Evolutionary conservation across 176 grass and related monocot species (phyloP), one percentile per base, ranked within the genome.

Genomic region (Avena atlantica): DNA sequence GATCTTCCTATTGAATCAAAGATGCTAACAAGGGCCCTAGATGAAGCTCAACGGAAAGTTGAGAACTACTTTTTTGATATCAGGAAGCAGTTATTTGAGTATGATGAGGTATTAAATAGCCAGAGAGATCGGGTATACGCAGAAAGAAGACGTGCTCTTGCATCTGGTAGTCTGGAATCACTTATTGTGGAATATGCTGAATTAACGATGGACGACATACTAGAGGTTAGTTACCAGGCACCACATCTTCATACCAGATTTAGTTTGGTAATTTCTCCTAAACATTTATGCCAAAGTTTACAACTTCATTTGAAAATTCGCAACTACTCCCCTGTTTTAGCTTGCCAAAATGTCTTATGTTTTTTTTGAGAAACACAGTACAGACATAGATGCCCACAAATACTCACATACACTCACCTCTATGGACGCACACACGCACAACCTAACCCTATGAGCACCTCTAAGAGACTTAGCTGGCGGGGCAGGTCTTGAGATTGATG

Each of bases 11-110:
- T 98, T 74, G 96, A 98, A 92, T 98, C 96, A 50, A 93, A 94
- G 84, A 98, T 98, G 96, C 92, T 98, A 75, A 98, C 96, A 48
- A 95, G 93, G 86, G 93, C 96, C 34, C 92, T 98, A 74, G 96
- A 98, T 92, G 96, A 98, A 87, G 96, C 96, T 86, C 96, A 98
- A 81, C 84, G 93, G 81, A 98, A 98, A 87, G 96, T 98, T 65
- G 96, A 98, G 86, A 98, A 98, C 72, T 95, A 98, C 90, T 98
- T 98, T 83, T 98, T 98, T 67, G 96, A 98, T 87, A 95, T 94
- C 80, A 91, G 96, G 83, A 98, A 98, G 84, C 96, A 95, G 79
- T 76, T 98, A 76, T 98, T 98, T 25, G 96, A 98, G 74, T 98
- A 92, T 91, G 96, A 98, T 79, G 96, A 98, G 81, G 96, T 98